Percentiles rank a stretch among this genome's conserved stretches.
Evolutionary conservation across 768 basidiomycete genomes (phyloP).

Genomic region (Xerocomellus dryophilus): DNA sequence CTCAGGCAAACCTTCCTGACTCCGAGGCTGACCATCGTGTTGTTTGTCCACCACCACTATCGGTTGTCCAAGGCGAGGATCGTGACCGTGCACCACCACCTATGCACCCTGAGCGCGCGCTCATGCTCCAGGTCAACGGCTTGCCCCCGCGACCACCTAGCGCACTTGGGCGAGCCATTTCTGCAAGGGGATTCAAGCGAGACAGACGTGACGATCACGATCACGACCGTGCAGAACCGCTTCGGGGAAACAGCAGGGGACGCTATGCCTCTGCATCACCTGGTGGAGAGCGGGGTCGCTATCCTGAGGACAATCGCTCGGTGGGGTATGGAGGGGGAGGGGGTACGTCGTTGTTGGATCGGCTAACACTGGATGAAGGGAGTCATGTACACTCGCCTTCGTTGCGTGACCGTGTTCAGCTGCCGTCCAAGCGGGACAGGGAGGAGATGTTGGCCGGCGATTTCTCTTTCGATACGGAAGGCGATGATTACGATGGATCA

Average conservation of each 20-base stretch:
- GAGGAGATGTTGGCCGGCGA: conserved; percentile 28
- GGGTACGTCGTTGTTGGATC: conserved; percentile 39
- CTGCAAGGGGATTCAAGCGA: conserved; percentile 20
- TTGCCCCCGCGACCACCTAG: conserved; percentile 30
- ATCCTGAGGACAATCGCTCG: conserved; percentile 12
- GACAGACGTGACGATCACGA: conserved; percentile 19
- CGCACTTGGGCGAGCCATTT: conserved; percentile 7
- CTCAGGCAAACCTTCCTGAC: conserved; percentile 13
- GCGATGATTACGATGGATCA: conserved; percentile 22
- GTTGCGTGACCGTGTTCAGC: conserved; percentile 39
- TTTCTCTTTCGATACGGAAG: conserved; percentile 9
- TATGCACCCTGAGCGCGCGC: conserved; percentile 33
- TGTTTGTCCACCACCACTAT: neutral
- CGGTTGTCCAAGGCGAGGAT: conserved; percentile 3
- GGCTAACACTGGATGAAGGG: conserved; percentile 31
- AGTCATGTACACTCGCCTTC: conserved; percentile 18
- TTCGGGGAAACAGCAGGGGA: conserved; percentile 10
- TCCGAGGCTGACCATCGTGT: neutral
- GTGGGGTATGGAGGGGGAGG: neutral
- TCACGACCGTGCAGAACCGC: conserved; percentile 21
- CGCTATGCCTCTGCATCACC: conserved; percentile 13
- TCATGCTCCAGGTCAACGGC: conserved; percentile 28
- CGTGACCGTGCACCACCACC: conserved; percentile 11
- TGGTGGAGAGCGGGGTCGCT: conserved; percentile 12
- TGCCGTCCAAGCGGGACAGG: conserved; percentile 32